These are phyloP conservation scores for Suhomyces pyralidae DNA, from an alignment of 805 yeast species.

Conservation along the genomic window DNA sequence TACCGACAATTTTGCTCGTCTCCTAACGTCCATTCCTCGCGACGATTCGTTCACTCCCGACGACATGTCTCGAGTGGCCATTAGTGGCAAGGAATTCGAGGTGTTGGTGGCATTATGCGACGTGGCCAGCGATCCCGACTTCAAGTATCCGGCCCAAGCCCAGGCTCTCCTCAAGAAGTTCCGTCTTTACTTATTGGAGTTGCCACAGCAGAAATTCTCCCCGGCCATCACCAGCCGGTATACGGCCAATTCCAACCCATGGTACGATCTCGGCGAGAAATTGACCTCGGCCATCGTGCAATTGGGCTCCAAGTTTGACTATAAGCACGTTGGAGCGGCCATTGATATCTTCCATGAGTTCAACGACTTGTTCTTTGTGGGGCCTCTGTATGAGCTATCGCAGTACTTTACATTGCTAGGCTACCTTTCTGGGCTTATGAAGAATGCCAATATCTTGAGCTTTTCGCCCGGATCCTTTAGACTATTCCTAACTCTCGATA, in stretches of 20 bases:
- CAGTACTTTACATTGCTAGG: conserved; percentile 38
- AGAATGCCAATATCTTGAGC: conserved; percentile 26
- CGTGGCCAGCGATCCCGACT: conserved; percentile 25
- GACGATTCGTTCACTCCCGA: conserved; percentile 8
- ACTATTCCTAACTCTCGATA: conserved; percentile 31
- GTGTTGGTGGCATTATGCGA: conserved; percentile 55
- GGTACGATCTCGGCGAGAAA: conserved; percentile 32
- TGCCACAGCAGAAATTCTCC: conserved; percentile 45
- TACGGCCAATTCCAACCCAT: conserved; percentile 24
- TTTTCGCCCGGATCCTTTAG: conserved; percentile 22
- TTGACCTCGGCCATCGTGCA: conserved; percentile 32
- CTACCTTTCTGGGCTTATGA: conserved; percentile 27
- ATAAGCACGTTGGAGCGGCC: conserved; percentile 19
- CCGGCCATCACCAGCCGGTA: conserved; percentile 29
- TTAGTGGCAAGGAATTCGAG: conserved; percentile 53
- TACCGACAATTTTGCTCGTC: conserved; percentile 19
- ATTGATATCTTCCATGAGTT: conserved; percentile 27
- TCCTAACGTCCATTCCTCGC: conserved; percentile 12
- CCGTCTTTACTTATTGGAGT: conserved; percentile 44
- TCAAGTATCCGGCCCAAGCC: conserved; percentile 36
- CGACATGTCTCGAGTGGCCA: conserved; percentile 34
- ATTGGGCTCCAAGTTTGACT: conserved; percentile 25
- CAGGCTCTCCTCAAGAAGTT: conserved; percentile 42
- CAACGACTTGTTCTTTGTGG: conserved; percentile 22
- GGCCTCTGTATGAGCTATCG: conserved; percentile 20